Evolutionary conservation across 805 yeast species (phyloP).

Genomic region (Yarrowia bubula): DNA sequence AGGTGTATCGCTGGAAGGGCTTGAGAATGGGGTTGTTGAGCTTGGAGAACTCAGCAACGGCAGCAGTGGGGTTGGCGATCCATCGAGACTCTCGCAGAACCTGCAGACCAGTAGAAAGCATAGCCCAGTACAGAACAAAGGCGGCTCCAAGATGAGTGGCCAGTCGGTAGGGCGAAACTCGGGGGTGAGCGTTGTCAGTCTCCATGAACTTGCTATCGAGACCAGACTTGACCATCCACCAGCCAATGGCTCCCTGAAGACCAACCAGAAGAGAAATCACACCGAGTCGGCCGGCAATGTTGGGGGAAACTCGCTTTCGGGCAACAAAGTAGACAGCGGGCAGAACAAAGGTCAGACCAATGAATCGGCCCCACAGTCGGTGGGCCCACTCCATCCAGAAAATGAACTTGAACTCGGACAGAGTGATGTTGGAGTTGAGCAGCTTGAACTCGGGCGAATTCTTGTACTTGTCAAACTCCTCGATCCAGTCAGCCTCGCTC

Average conservation of each 20-base stretch:
- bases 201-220: slow-evolving; percentile 73
- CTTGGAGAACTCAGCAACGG: slow-evolving; percentile 53
- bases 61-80: slow-evolving; percentile 60
- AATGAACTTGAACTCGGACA: slow-evolving; percentile 92
- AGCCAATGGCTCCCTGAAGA: slow-evolving; percentile 92
- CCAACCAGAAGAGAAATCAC: slow-evolving; percentile 79
- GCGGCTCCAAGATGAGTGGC: slow-evolving; percentile 95
- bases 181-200: slow-evolving; percentile 88
- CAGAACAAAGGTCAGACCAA: slow-evolving; percentile 75
- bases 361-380: slow-evolving; percentile 85
- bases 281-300: slow-evolving; percentile 63
- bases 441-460: slow-evolving; percentile 88
- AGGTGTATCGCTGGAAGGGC: slow-evolving; percentile 55
- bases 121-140: slow-evolving; percentile 79
- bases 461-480: slow-evolving; percentile 75
- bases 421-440: slow-evolving; percentile 80
- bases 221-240: slow-evolving; percentile 99
- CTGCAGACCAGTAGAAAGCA: slow-evolving; percentile 86
- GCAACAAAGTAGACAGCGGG: slow-evolving; percentile 84
- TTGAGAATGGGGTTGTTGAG: slow-evolving; percentile 61
- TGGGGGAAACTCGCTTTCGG: slow-evolving; percentile 61
- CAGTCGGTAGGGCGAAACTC: slow-evolving; percentile 91
- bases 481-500: slow-evolving; percentile 76
- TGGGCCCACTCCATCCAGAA: slow-evolving; percentile 98
- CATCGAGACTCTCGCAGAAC: slow-evolving; percentile 72